These are phyloP conservation scores for Oryza longistaminata DNA, from an alignment of 176 grass and related monocot genomes.

Conservation along the genomic window DNA sequence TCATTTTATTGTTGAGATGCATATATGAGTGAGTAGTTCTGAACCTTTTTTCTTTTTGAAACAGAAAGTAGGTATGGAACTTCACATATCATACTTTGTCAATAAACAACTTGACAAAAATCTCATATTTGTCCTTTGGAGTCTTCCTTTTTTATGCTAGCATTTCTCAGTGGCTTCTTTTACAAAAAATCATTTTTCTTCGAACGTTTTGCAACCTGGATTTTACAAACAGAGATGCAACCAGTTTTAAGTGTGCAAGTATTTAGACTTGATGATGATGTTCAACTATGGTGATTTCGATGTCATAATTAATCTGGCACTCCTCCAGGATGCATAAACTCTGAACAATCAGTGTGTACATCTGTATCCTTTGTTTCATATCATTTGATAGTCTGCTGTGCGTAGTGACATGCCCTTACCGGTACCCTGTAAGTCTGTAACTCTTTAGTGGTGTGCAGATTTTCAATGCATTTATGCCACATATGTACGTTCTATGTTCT, in stretches of 20 bases:
- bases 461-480: not conserved
- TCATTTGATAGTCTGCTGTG: not conserved
- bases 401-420: not conserved
- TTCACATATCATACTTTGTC: conserved; percentile 7
- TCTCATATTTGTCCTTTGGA: conserved; percentile 1
- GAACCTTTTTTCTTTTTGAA: not conserved
- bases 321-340: conserved; percentile 22
- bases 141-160: not conserved
- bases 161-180: conserved; percentile 6
- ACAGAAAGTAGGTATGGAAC: not conserved
- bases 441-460: conserved; percentile 11
- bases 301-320: conserved; percentile 10
- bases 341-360: not conserved
- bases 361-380: not conserved
- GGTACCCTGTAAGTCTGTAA: not conserved
- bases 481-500: not conserved
- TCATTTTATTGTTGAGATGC: conserved; percentile 11
- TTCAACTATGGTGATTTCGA: not conserved
- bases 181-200: not conserved
- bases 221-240: not conserved
- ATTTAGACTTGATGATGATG: not conserved
- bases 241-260: conserved; percentile 17
- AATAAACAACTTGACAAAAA: not conserved
- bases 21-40: conserved; percentile 26
- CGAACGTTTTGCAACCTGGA: not conserved